Conservation (phyloP, 1,139 yeast genomes). For the Zygosaccharomyces pseudobailii region DNA sequence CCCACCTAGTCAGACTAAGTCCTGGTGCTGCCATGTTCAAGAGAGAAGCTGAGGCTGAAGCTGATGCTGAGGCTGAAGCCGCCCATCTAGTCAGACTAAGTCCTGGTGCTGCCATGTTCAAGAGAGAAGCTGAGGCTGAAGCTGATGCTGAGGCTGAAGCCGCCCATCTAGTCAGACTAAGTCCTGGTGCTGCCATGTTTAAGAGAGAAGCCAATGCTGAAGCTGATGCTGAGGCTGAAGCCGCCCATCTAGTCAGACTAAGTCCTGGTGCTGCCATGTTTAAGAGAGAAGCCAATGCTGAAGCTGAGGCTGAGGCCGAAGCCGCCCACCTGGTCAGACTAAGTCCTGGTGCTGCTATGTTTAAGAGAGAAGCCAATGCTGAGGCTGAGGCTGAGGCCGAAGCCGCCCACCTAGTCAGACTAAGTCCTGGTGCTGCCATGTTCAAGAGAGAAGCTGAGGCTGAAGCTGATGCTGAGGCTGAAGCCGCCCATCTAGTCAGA, state of each 20-base stretch:
- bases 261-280: constrained; percentile 16
- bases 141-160: constrained; percentile 20
- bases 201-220: constrained; percentile 12
- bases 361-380: constrained; percentile 9
- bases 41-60: constrained; percentile 21
- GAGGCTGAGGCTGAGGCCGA: constrained; percentile 14
- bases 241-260: constrained; percentile 17
- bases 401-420: constrained; percentile 16
- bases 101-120: constrained; percentile 19
- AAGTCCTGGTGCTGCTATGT: constrained; percentile 18
- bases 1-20: constrained; percentile 19
- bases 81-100: constrained; percentile 14
- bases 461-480: constrained; percentile 19
- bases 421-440: constrained; percentile 16
- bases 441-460: constrained; percentile 19
- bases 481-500: constrained; percentile 12
- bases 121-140: constrained; percentile 11
- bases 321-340: constrained; percentile 13
- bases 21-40: constrained; percentile 15
- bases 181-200: constrained; percentile 18
- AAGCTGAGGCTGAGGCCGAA: no score
- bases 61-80: constrained; percentile 14
- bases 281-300: constrained; percentile 15
- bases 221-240: background rate
- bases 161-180: constrained; percentile 14